Evolutionary conservation across 2,329 filamentous ascomycete species (phyloP), one percentile per base, ranked within the genome.

Genomic region (Aaosphaeria pasadenensis): DNA sequence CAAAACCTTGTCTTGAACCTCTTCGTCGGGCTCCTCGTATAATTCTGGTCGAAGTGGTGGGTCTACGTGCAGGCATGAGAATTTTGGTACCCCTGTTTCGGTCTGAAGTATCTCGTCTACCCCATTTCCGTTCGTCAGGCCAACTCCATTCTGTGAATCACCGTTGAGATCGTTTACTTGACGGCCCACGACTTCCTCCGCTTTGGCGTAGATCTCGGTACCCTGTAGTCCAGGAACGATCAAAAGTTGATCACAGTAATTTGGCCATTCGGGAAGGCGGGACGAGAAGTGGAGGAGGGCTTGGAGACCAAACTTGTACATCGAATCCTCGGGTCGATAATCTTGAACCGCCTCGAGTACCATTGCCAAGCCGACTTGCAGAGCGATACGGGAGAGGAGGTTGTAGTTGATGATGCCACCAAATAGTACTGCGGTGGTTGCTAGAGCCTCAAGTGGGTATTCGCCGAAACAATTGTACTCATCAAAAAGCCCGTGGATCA

Each of bases 291-390:
- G 91, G 67, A 96, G 86, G 51, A 99, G 80, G 11, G 94, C 94
- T 67, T 99, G 94, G 9, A 99, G 80, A 7, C 95, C 94, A 66
- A 99, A 99, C 62, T 96, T 96, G 76, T 94, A 97, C 94, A 99
- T 97, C 1, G 89, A 85, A 51, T 91, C 85, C 31, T 95, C 88
- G 1, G 88, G 84, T 31, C 81, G 75, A 61, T 94, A 89, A 54
- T 96, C 91, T 55, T 89, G 82, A 28, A 99, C 91, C 9, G 94
- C 90, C 69, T 99, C 91, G n/a, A 97, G 77, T 54, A 99, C 95
- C 90, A 99, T 96, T 11, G 89, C 91, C 11, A 97, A 77, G n/a
- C 89, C 94, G 48, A 96, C 91, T 65, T 96, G 91, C 32, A 97
- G 82, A 4, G 94, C 90, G 13, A 99, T 82, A 39, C 91, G 87